These are phyloP conservation scores for Trametes pubescens DNA, from an alignment of 1,284 basidiomycete species.

Conservation along the genomic window DNA sequence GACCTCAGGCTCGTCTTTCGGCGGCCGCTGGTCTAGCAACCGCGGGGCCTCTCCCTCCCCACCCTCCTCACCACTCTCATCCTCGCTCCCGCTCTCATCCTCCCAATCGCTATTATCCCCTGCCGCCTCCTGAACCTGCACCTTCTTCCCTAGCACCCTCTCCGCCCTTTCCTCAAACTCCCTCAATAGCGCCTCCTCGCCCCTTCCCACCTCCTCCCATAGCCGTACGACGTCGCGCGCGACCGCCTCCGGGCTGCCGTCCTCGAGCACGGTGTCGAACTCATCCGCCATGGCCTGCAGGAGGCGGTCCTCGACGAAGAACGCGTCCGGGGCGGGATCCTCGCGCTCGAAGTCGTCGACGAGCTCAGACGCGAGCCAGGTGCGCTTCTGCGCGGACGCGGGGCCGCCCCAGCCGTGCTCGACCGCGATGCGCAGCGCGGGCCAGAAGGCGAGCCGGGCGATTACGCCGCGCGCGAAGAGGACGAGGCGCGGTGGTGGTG, in stretches of 20 bases:
- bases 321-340: constrained; percentile 65
- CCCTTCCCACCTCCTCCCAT: constrained; percentile 63
- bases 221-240: constrained; percentile 74
- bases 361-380: constrained; percentile 82
- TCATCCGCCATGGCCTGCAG: constrained; percentile 86
- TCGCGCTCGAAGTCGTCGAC: constrained; percentile 85
- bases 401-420: constrained; percentile 86
- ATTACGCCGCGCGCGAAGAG: constrained; percentile 87
- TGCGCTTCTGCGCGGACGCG: constrained; percentile 74
- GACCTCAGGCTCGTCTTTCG: constrained; percentile 68
- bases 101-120: constrained; percentile 52
- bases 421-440: constrained; percentile 84
- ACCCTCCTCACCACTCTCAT: constrained; percentile 53
- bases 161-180: constrained; percentile 72
- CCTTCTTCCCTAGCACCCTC: constrained; percentile 63
- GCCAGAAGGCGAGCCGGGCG: constrained; percentile 82
- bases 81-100: constrained; percentile 51
- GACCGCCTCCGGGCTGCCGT: constrained; percentile 77
- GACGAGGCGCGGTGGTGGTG: constrained; percentile 42
- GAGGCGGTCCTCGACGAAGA: constrained; percentile 81
- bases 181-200: constrained; percentile 53
- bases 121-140: constrained; percentile 54
- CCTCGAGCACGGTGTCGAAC: constrained; percentile 84
- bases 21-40: constrained; percentile 50
- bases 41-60: constrained; percentile 61